Evolutionary conservation across 1,284 basidiomycete genomes (phyloP), one percentile per base, ranked within the genome.

Genomic region (Lentinus polychrous): DNA sequence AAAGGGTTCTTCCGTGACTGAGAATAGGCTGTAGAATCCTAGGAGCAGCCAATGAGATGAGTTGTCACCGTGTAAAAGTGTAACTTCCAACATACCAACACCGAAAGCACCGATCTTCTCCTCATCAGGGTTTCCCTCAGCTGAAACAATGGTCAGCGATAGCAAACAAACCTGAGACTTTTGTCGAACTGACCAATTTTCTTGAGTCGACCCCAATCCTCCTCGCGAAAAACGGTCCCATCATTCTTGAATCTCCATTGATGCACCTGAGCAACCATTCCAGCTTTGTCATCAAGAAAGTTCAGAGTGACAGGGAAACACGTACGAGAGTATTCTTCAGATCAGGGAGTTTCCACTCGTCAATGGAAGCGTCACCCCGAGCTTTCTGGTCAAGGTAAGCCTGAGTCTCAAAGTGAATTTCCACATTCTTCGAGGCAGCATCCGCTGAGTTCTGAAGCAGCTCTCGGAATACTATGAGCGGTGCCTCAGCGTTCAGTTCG

Each of bases 401-500:
- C 60, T 80, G 68, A 0, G 89, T 88, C 61, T 89, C 81, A 56
- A 94, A 94, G 51, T 75, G 79, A 55, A 94, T 90, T 65, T 94
- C 88, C 1, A 88, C 91, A 33, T 79, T 70, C 48, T 77, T 80
- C 5, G 93, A 87, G 36, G 82, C 84, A 1, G 92, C 94, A 68
- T 98, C 95, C 62, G 98, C 94, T 12, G 94, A 94, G 61, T 98
- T 98, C 71, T 98, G 76, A 0, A 97, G 71, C 8, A 97, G 79
- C 64, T 98, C 94, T 35, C 94, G 79, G 60, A 94, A 95, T 40
- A 94, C 90, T 79, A 48, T 7, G 48, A 12, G 17, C 15, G 11
- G 23, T 10, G 5, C 12, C 8, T 36, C 20, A 38, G 33, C n/a
- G 18, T n/a, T 15, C 32, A 37, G 5, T 36, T 20, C 14, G 10